These are phyloP conservation scores for Leishmania tarentolae DNA, from an alignment of 208 protist genomes.

Conservation along the genomic window DNA sequence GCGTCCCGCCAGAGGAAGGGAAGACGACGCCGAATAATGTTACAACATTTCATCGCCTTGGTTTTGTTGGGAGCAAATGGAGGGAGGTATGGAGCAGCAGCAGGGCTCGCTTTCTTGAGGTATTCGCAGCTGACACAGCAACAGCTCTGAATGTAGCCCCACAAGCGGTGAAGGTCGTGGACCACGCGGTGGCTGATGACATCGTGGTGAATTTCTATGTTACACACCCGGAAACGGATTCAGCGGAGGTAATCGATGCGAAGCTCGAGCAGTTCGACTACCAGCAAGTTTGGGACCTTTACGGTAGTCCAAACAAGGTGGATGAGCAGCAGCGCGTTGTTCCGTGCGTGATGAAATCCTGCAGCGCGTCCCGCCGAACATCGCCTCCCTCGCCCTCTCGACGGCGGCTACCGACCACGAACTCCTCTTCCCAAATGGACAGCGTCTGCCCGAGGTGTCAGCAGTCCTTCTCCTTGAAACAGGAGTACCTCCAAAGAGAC, in stretches of 20 bases:
- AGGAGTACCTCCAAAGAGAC: neutral
- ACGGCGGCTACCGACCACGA: constrained; percentile 2
- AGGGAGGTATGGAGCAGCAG: constrained; percentile 32
- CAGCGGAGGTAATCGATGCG: constrained; percentile 40
- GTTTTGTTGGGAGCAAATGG: constrained; percentile 72
- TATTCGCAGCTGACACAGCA: constrained; percentile 57
- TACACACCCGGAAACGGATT: constrained; percentile 32
- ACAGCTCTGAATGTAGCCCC: constrained; percentile 36
- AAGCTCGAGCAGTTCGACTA: constrained; percentile 47
- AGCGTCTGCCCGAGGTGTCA: constrained; percentile 26
- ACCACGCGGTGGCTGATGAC: constrained; percentile 46
- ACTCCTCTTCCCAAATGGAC: constrained; percentile 1
- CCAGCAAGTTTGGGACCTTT: constrained; percentile 58
- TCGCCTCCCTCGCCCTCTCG: constrained; percentile 11
- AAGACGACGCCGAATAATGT: neutral
- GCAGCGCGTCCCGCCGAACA: constrained; percentile 20
- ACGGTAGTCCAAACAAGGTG: constrained; percentile 32
- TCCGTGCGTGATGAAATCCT: constrained; percentile 43
- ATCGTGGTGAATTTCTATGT: constrained; percentile 68
- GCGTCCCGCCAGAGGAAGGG: neutral
- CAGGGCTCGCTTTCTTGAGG: constrained; percentile 38
- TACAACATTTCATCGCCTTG: constrained; percentile 71
- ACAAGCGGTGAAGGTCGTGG: constrained; percentile 41
- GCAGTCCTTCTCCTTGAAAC: constrained; percentile 13
- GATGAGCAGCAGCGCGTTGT: constrained; percentile 28